These are phyloP conservation scores for Daldinia sp. DNA, from an alignment of 2,329 filamentous ascomycete species.

Conservation along the genomic window DNA sequence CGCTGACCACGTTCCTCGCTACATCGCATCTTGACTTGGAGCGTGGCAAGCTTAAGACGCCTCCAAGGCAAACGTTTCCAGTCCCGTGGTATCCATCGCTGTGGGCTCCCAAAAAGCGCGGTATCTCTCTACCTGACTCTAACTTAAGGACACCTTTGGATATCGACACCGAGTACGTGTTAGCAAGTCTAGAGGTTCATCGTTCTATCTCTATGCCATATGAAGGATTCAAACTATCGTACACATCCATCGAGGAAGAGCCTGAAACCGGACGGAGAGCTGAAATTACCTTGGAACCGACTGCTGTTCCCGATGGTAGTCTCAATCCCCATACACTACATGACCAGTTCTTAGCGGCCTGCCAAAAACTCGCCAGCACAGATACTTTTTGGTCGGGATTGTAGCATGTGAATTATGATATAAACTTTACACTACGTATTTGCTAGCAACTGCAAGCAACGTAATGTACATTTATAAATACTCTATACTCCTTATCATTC, in stretches of 20 bases:
- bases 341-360: slow-evolving; percentile 41
- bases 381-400: slow-evolving; percentile 37
- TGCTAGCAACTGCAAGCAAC: neutral
- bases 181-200: slow-evolving; percentile 66
- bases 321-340: slow-evolving; percentile 12
- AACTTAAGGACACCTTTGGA: neutral
- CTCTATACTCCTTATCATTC: neutral
- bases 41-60: slow-evolving; percentile 57
- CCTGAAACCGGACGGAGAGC: slow-evolving; percentile 64
- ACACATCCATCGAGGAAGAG: slow-evolving; percentile 66
- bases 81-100: slow-evolving; percentile 44
- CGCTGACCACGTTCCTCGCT: slow-evolving; percentile 59
- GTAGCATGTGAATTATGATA: neutral
- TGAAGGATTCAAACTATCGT: slow-evolving; percentile 60
- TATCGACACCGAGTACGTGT: slow-evolving; percentile 55
- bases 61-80: slow-evolving; percentile 50
- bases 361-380: slow-evolving; percentile 37
- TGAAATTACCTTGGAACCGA: slow-evolving; percentile 61
- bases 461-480: neutral
- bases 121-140: neutral
- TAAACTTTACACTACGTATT: neutral
- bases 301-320: neutral
- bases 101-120: slow-evolving; percentile 28
- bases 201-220: slow-evolving; percentile 59
- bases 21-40: slow-evolving; percentile 60